Percentiles rank a stretch among this genome's conserved stretches.
Evolutionary conservation across 805 yeast genomes (phyloP).

Genomic region (Lachancea dasiensis): DNA sequence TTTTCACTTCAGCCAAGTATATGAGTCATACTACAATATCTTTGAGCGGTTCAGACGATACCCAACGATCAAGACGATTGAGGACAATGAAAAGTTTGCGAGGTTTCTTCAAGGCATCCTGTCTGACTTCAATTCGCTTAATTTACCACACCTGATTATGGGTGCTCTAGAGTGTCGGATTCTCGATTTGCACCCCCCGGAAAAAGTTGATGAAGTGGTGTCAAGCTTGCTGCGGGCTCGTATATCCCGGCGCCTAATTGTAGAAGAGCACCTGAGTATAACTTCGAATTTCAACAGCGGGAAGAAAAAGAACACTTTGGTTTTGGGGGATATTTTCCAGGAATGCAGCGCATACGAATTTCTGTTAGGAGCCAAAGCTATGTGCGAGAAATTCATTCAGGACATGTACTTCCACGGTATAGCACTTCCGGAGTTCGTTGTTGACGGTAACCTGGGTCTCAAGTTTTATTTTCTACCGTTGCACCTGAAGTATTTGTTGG

Average conservation of each 20-base stretch:
- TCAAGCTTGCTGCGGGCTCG: slow-evolving; percentile 76
- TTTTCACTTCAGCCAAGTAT: slow-evolving; percentile 78
- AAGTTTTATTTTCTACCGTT: slow-evolving; percentile 78
- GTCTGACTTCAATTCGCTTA: slow-evolving; percentile 69
- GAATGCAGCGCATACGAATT: slow-evolving; percentile 69
- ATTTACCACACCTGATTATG: slow-evolving; percentile 85
- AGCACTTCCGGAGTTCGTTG: slow-evolving; percentile 62
- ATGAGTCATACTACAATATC: slow-evolving; percentile 82
- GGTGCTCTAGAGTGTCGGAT: slow-evolving; percentile 82
- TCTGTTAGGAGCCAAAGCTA: slow-evolving; percentile 47
- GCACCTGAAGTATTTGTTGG: slow-evolving; percentile 79
- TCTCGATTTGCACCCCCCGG: slow-evolving; percentile 49
- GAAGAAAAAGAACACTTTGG: slow-evolving; percentile 39
- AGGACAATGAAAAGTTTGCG: slow-evolving; percentile 74
- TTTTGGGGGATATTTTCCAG: slow-evolving; percentile 76
- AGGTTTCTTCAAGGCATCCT: slow-evolving; percentile 54
- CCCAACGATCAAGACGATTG: slow-evolving; percentile 57
- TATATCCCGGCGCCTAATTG: slow-evolving; percentile 81
- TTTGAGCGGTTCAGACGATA: slow-evolving; percentile 79
- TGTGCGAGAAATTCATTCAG: slow-evolving; percentile 46
- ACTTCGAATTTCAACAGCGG: slow-evolving; percentile 54
- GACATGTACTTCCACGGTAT: slow-evolving; percentile 46
- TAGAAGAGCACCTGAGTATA: slow-evolving; percentile 84
- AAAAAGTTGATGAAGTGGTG: slow-evolving; percentile 64
- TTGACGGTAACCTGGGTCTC: slow-evolving; percentile 66